Conservation (phyloP, 2,329 filamentous ascomycete species). For the Aspergillus pseudotamarii region DNA sequence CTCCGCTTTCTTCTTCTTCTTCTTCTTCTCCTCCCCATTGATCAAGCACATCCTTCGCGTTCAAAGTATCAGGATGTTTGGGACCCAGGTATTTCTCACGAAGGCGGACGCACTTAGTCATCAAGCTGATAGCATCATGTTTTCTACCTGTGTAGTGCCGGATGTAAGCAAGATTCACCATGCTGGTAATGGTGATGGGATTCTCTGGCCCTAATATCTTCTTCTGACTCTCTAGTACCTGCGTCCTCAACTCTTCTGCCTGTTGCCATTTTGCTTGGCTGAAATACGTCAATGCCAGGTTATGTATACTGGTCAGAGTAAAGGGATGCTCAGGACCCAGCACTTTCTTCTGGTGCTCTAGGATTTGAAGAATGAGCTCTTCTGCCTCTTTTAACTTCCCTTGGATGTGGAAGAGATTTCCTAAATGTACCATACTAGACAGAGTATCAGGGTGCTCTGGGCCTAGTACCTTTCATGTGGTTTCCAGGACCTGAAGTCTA, state of each 20-base stretch:
- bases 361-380: not conserved
- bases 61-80: not conserved
- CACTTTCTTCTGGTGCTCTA: not conserved
- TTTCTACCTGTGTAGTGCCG: not conserved
- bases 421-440: not conserved
- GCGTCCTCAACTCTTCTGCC: not conserved
- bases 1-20: too few relatives aligned
- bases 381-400: not conserved
- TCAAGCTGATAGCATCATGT: not conserved
- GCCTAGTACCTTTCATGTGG: not conserved
- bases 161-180: not conserved
- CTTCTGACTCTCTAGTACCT: not conserved
- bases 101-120: not conserved
- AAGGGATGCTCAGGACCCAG: not conserved
- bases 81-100: not conserved
- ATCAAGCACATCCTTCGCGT: not conserved
- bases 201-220: not conserved
- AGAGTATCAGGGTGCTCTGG: not conserved
- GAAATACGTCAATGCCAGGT: conserved; percentile 2
- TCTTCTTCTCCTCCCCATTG: not conserved
- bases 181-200: not conserved
- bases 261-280: not conserved
- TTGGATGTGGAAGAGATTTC: not conserved
- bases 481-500: not conserved
- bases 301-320: not conserved